A percentile compares a stretch with the other conserved stretches of the same genome.
Evolutionary conservation across 768 basidiomycete species (phyloP).

Genomic region (Boletus patriciae): DNA sequence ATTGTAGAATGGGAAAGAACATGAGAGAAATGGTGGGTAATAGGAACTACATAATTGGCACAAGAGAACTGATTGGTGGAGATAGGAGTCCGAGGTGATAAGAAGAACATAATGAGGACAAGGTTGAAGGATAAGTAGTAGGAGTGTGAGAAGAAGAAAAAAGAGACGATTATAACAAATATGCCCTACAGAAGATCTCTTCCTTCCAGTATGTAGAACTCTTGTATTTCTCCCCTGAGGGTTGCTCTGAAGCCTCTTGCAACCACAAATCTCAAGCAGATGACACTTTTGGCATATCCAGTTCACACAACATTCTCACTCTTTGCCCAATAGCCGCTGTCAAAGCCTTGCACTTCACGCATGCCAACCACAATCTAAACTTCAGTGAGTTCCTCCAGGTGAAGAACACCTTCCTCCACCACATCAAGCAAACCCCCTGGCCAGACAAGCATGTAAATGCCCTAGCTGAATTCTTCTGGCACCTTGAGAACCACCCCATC

Average conservation of each 20-base stretch:
- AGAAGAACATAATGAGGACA: too few species aligned
- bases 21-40: too few species aligned
- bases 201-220: background rate
- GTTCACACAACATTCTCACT: constrained; percentile 1
- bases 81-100: too few species aligned
- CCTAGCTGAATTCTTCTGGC: constrained; percentile 3
- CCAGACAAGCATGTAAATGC: background rate
- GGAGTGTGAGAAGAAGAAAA: too few species aligned
- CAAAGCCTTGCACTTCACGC: constrained; percentile 14
- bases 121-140: too few species aligned
- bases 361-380: constrained; percentile 18
- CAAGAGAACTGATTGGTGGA: too few species aligned
- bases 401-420: constrained; percentile 3
- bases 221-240: constrained; percentile 8
- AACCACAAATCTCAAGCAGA: background rate
- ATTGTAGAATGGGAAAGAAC: too few species aligned
- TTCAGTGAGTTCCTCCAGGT: constrained; percentile 21
- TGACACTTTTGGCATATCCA: constrained; percentile 11
- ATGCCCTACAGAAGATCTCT: constrained; percentile 7
- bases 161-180: too few species aligned
- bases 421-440: background rate
- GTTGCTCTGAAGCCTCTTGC: background rate
- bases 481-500: constrained; percentile 1
- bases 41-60: too few species aligned
- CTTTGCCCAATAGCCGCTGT: constrained; percentile 12